These are phyloP conservation scores for Solanum ossicruentum DNA, from an alignment of 257 asterid genomes.

Conservation along the genomic window DNA sequence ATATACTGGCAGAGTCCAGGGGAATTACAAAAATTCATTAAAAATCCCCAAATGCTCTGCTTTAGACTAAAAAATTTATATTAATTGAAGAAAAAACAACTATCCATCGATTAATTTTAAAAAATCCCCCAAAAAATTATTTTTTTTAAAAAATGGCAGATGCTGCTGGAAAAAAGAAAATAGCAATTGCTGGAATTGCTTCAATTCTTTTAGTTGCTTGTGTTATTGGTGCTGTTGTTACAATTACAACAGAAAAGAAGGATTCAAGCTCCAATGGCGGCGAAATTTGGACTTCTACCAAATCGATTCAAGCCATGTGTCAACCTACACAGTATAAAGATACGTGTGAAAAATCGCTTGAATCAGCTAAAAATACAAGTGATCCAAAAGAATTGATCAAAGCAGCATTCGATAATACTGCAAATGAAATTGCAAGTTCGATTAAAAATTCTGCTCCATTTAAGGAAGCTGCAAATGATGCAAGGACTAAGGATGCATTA, in stretches of 20 bases:
- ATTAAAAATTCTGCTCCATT: neutral
- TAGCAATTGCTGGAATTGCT: conserved; percentile 6
- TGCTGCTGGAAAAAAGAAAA: neutral
- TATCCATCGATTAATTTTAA: neutral
- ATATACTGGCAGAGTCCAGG: neutral
- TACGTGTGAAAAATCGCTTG: conserved; percentile 2
- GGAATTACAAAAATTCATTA: neutral
- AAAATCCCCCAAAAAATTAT: neutral
- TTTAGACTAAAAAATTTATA: neutral
- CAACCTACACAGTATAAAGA: conserved; percentile 10
- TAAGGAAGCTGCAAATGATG: conserved; percentile 8
- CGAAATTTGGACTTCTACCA: neutral
- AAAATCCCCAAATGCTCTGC: neutral
- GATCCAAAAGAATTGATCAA: conserved; percentile 13
- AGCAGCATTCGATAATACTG: neutral
- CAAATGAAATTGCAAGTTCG: neutral
- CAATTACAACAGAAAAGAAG: neutral
- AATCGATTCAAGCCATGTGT: conserved; percentile 3
- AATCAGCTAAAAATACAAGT: neutral
- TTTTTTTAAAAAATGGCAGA: neutral
- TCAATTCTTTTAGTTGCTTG: conserved; percentile 12
- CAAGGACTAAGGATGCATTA: conserved; percentile 7
- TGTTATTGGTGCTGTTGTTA: conserved; percentile 4
- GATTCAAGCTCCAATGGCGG: neutral
- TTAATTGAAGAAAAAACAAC: neutral